Percentiles rank a stretch among this genome's conserved stretches.
phyloP scores from a whole-genome alignment of 208 protist genomes.

The Tritrichomonas musculus region DNA sequence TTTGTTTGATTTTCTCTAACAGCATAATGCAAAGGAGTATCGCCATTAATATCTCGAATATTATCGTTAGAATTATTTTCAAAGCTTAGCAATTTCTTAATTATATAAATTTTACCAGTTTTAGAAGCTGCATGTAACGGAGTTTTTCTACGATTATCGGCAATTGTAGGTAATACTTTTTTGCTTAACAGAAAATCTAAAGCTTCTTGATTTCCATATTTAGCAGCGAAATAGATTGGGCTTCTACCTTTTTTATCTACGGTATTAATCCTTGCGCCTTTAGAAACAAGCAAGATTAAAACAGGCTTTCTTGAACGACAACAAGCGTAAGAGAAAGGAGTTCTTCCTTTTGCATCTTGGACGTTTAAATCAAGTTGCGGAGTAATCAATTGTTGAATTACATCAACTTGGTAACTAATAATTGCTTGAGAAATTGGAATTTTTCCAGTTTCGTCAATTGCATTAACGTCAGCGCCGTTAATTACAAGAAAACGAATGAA shows the following conservation, averaged over 20 bases:
- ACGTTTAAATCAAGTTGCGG: no score
- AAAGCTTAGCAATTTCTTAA: not conserved
- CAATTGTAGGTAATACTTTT: not conserved
- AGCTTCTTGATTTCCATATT: not conserved
- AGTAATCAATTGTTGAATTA: no score
- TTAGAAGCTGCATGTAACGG: not conserved
- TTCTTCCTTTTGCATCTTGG: not conserved
- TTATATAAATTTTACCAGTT: not conserved
- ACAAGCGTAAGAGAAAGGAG: conserved; percentile 28
- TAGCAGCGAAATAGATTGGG: not conserved
- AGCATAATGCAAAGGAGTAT: conserved; percentile 21
- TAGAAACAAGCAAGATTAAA: not conserved
- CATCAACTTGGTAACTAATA: no score
- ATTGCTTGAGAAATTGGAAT: no score
- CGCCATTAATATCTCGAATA: not conserved
- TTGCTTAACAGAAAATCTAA: not conserved
- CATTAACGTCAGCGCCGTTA: not conserved
- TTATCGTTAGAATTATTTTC: not conserved
- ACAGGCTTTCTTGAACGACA: not conserved
- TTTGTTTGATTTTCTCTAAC: not conserved
- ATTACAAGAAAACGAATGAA: no score
- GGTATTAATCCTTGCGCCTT: not conserved
- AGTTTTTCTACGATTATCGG: not conserved
- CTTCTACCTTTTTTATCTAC: not conserved
- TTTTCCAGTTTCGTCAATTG: not conserved